Conservation (phyloP, 441 rosid species). For the Gossypium davidsonii region DNA sequence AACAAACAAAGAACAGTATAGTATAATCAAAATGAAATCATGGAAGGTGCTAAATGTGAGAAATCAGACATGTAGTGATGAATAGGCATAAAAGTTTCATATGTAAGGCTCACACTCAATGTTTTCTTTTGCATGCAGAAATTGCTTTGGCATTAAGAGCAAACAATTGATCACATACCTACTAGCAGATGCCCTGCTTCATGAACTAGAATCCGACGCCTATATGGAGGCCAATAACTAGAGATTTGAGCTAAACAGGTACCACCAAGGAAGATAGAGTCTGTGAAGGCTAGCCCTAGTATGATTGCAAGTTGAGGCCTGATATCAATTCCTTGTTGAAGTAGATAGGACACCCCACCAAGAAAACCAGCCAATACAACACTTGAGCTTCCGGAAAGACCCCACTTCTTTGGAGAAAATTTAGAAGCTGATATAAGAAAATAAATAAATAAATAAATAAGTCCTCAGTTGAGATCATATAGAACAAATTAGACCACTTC, state of each 20-base stretch:
- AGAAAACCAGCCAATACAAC: conserved; percentile 48
- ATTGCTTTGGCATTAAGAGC: background rate
- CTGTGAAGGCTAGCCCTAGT: conserved; percentile 59
- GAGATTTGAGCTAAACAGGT: conserved; percentile 72
- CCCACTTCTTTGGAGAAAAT: conserved; percentile 92
- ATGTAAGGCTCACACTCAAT: background rate
- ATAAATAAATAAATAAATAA: background rate
- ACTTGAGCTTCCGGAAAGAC: conserved; percentile 63
- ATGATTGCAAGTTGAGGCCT: conserved; percentile 65
- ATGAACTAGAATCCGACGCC: conserved; percentile 75
- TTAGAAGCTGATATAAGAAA: conserved; percentile 37
- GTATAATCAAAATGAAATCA: background rate
- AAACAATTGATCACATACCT: conserved; percentile 37
- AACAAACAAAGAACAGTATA: background rate
- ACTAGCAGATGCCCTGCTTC: conserved; percentile 90
- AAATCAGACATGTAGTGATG: background rate
- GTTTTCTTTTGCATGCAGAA: background rate
- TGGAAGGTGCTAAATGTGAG: background rate
- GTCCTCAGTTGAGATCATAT: background rate
- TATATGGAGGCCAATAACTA: conserved; percentile 82
- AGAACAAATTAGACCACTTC: background rate
- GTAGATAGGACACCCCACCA: conserved; percentile 60
- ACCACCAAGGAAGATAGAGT: conserved; percentile 75
- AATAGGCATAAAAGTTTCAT: background rate
- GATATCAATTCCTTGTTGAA: conserved; percentile 67